Conservation (phyloP, 176 grass and related monocot genomes). For the Musa acuminata region DNA sequence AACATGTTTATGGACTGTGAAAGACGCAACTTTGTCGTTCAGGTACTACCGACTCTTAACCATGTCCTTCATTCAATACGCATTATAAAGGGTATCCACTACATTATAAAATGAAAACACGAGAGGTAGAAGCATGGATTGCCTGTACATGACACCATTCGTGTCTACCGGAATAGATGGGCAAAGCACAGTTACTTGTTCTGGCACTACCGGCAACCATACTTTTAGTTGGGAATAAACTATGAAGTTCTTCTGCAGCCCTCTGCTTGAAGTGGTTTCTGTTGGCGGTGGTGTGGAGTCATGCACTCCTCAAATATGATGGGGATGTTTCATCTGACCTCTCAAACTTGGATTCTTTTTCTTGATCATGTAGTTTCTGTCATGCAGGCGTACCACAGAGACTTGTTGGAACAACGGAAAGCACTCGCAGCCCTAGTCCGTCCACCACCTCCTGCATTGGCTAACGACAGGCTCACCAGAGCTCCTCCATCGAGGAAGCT, state of each 20-base stretch:
- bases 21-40: slow-evolving; percentile 88
- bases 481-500: slow-evolving; percentile 41
- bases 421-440: slow-evolving; percentile 28
- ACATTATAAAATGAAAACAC: no score
- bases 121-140: no score
- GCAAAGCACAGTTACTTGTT: no score
- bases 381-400: slow-evolving; percentile 78
- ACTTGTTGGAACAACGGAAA: slow-evolving; percentile 54
- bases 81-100: no score
- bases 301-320: no score
- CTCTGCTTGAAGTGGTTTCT: no score
- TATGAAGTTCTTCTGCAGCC: background rate
- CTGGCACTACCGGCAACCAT: no score
- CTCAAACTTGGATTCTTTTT: no score
- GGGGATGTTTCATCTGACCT: background rate
- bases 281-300: no score
- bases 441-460: slow-evolving; percentile 29
- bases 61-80: background rate
- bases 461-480: slow-evolving; percentile 21
- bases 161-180: no score
- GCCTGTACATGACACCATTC: background rate
- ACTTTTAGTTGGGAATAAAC: slow-evolving; percentile 1
- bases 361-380: background rate
- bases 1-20: slow-evolving; percentile 98
- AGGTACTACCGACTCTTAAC: slow-evolving; percentile 38